These are phyloP conservation scores for Camelina neglecta DNA, from an alignment of 345 rosid genomes.

Conservation along the genomic window DNA sequence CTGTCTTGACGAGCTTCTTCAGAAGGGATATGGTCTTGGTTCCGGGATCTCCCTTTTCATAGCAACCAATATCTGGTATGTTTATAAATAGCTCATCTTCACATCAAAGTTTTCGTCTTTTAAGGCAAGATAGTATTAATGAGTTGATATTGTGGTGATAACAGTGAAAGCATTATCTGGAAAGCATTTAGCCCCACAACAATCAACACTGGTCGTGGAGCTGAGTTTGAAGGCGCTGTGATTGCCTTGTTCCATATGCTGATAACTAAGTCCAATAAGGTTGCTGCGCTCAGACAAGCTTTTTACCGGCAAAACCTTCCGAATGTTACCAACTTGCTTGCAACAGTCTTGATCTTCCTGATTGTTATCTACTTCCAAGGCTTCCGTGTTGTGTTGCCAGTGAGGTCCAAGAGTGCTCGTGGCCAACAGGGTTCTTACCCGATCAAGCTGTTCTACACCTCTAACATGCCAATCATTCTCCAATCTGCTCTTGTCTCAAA, in stretches of 20 bases:
- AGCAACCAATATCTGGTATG: conserved; percentile 74
- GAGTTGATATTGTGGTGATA: not conserved
- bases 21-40: conserved; percentile 69
- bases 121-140: not conserved
- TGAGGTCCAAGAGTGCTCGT: conserved; percentile 77
- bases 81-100: not conserved
- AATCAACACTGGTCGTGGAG: conserved; percentile 73
- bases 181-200: conserved; percentile 80
- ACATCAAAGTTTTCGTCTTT: not conserved
- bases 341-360: conserved; percentile 64
- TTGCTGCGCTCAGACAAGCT: conserved; percentile 71
- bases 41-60: conserved; percentile 76
- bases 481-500: conserved; percentile 81
- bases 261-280: conserved; percentile 64
- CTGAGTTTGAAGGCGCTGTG: conserved; percentile 84
- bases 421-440: conserved; percentile 85
- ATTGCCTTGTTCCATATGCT: conserved; percentile 71
- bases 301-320: conserved; percentile 78
- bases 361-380: conserved; percentile 80
- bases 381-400: conserved; percentile 71
- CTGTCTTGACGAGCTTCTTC: conserved; percentile 71
- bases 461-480: conserved; percentile 83
- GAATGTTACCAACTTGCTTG: conserved; percentile 77
- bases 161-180: conserved; percentile 77
- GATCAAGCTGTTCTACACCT: conserved; percentile 77